phyloP scores from a whole-genome alignment of 2,329 filamentous ascomycete species.

The Phyllosticta citriasiana region DNA sequence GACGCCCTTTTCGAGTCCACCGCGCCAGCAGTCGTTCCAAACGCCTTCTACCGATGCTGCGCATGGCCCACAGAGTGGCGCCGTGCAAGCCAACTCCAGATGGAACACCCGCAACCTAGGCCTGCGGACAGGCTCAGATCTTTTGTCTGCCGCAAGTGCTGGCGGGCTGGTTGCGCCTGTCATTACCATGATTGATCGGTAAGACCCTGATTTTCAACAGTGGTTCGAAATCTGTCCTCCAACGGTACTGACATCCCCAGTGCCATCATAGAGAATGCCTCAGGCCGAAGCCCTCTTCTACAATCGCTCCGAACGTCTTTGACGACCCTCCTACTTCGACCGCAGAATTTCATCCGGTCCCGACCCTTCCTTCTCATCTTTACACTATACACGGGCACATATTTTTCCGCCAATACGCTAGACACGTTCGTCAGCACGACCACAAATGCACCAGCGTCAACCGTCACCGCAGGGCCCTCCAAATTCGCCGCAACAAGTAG shows the following conservation, averaged over 20 bases:
- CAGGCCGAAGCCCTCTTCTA: conserved; percentile 51
- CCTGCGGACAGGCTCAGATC: conserved; percentile 57
- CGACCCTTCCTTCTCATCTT: conserved; percentile 59
- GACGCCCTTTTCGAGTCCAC: not conserved
- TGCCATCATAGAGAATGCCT: conserved; percentile 75
- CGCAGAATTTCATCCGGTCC: conserved; percentile 51
- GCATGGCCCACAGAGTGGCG: conserved; percentile 1
- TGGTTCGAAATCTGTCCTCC: not conserved
- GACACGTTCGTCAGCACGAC: conserved; percentile 68
- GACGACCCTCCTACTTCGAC: conserved; percentile 45
- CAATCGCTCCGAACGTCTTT: conserved; percentile 52
- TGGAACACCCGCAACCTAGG: conserved; percentile 73
- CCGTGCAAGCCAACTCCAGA: not conserved
- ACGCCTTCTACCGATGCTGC: not conserved
- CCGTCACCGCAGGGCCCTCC: conserved; percentile 60
- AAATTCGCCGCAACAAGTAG: conserved; percentile 75
- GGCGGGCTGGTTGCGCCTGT: conserved; percentile 70
- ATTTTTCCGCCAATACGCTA: conserved; percentile 76
- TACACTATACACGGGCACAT: conserved; percentile 74
- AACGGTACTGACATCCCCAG: conserved; percentile 29
- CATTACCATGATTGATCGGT: conserved; percentile 84
- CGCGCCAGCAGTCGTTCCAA: not conserved
- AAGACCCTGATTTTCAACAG: conserved; percentile 17
- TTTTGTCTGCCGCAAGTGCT: conserved; percentile 58
- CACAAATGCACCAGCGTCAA: conserved; percentile 39